Conservation (phyloP, 1,284 basidiomycete genomes). For the Microstroma glucosiphilum region DNA sequence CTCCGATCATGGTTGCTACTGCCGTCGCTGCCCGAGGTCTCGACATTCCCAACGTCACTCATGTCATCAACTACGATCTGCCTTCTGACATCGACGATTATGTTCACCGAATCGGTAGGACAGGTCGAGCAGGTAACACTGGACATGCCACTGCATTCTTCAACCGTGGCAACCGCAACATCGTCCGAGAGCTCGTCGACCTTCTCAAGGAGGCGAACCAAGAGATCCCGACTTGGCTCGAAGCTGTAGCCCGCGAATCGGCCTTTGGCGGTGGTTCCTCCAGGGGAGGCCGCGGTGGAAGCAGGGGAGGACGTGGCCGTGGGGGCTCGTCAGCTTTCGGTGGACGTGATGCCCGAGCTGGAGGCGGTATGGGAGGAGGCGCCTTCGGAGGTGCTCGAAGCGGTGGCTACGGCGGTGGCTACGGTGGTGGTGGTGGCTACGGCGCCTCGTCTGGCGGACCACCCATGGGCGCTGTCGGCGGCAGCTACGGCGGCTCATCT, state of each 20-base stretch:
- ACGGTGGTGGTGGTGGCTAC: slow-evolving; percentile 11
- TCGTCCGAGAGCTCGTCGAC: slow-evolving; percentile 84
- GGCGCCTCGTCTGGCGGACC: slow-evolving; percentile 11
- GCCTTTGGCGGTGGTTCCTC: slow-evolving; percentile 62
- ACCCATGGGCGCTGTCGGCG: slow-evolving; percentile 11
- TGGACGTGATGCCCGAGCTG: slow-evolving; percentile 48
- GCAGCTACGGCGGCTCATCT: slow-evolving; percentile 13
- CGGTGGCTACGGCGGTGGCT: slow-evolving; percentile 18
- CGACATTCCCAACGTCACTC: slow-evolving; percentile 98
- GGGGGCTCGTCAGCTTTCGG: slow-evolving; percentile 51
- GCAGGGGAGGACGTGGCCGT: slow-evolving; percentile 60
- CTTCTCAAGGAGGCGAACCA: slow-evolving; percentile 94
- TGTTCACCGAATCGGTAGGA: slow-evolving; percentile 66
- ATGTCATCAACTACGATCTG: slow-evolving; percentile 98
- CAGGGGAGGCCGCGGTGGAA: slow-evolving; percentile 57
- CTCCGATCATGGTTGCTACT: slow-evolving; percentile 93
- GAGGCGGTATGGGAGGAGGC: slow-evolving; percentile 35
- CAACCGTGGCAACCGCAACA: slow-evolving; percentile 59
- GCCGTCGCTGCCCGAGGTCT: slow-evolving; percentile 98
- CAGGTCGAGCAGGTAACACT: slow-evolving; percentile 97
- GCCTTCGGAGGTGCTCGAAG: slow-evolving; percentile 28
- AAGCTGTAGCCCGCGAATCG: slow-evolving; percentile 75
- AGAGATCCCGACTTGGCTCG: slow-evolving; percentile 87
- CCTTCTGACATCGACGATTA: slow-evolving; percentile 87
- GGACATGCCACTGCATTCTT: slow-evolving; percentile 68